Evolutionary conservation across 768 basidiomycete genomes (phyloP).

Genomic region (Pholiota conissans): DNA sequence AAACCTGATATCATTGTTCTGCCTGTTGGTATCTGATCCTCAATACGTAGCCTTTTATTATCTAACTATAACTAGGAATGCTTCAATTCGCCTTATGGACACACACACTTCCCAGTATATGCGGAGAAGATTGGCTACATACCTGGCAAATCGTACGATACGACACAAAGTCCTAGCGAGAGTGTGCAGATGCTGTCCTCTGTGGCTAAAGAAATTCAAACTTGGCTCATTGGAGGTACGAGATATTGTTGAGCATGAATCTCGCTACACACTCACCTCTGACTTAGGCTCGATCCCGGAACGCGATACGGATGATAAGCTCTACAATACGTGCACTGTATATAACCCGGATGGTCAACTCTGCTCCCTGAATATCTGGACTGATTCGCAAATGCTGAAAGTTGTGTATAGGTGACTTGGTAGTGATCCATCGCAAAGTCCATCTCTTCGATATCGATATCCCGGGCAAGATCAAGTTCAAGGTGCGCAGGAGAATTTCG

Average conservation of each 20-base stretch:
- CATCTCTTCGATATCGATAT: slow-evolving; percentile 99
- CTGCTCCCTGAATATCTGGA: neutral
- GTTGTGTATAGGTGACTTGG: slow-evolving; percentile 63
- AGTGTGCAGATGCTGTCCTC: slow-evolving; percentile 81
- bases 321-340: slow-evolving; percentile 94
- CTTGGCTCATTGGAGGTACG: slow-evolving; percentile 93
- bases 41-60: neutral
- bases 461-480: slow-evolving; percentile 87
- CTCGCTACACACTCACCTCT: neutral
- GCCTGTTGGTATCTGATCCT: slow-evolving; percentile 52
- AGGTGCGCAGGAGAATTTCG: slow-evolving; percentile 42
- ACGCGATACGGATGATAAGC: slow-evolving; percentile 60
- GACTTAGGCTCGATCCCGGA: slow-evolving; percentile 91
- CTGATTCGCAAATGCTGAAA: neutral
- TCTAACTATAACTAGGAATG: slow-evolving; percentile 57
- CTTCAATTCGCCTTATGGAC: slow-evolving; percentile 87
- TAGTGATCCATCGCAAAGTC: slow-evolving; percentile 89
- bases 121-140: slow-evolving; percentile 76
- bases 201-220: slow-evolving; percentile 71
- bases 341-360: slow-evolving; percentile 74
- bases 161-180: slow-evolving; percentile 58
- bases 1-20: slow-evolving; percentile 84
- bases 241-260: neutral
- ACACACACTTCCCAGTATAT: slow-evolving; percentile 76
- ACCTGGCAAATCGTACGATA: slow-evolving; percentile 58